Conservation (phyloP, 1,284 basidiomycete genomes). For the Stygiomarasmius scandens region DNA sequence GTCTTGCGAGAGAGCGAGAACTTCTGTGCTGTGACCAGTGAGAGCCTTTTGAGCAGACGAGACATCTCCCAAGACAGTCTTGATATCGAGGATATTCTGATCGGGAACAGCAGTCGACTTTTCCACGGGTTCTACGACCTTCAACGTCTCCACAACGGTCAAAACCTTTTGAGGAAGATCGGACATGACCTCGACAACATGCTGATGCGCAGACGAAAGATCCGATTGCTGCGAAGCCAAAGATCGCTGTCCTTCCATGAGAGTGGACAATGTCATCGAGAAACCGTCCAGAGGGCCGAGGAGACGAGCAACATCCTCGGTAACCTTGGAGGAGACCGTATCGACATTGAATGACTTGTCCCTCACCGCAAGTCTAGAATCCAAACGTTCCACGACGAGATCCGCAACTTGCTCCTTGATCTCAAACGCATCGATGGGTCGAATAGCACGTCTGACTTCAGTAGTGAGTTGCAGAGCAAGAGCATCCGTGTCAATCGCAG, state of each 20-base stretch:
- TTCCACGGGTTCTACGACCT: slow-evolving; percentile 29
- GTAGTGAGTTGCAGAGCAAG: slow-evolving; percentile 60
- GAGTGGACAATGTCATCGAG: slow-evolving; percentile 33
- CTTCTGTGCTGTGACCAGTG: slow-evolving; percentile 49
- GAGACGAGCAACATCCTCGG: slow-evolving; percentile 52
- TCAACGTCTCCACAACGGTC: slow-evolving; percentile 43
- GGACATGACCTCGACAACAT: slow-evolving; percentile 40
- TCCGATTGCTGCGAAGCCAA: slow-evolving; percentile 41
- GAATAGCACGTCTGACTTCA: slow-evolving; percentile 70
- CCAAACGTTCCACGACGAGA: slow-evolving; percentile 79
- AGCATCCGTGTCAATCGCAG: slow-evolving; percentile 54
- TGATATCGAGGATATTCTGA: slow-evolving; percentile 41
- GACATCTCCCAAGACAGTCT: slow-evolving; percentile 45
- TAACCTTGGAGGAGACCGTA: slow-evolving; percentile 54
- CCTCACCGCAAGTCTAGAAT: slow-evolving; percentile 74
- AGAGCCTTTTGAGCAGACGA: slow-evolving; percentile 45
- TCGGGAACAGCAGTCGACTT: slow-evolving; percentile 21
- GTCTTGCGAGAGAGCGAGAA: slow-evolving; percentile 52
- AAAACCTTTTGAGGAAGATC: slow-evolving; percentile 45
- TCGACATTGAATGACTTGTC: slow-evolving; percentile 73
- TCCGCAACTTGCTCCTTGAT: slow-evolving; percentile 86
- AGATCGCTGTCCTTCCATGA: slow-evolving; percentile 47
- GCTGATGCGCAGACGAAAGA: slow-evolving; percentile 34
- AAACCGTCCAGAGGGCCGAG: slow-evolving; percentile 50
- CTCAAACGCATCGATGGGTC: slow-evolving; percentile 76